Evolutionary conservation across 495 filamentous ascomycete genomes (phyloP), one percentile per base, ranked within the genome.

Genomic region (Annulohypoxylon bovei): DNA sequence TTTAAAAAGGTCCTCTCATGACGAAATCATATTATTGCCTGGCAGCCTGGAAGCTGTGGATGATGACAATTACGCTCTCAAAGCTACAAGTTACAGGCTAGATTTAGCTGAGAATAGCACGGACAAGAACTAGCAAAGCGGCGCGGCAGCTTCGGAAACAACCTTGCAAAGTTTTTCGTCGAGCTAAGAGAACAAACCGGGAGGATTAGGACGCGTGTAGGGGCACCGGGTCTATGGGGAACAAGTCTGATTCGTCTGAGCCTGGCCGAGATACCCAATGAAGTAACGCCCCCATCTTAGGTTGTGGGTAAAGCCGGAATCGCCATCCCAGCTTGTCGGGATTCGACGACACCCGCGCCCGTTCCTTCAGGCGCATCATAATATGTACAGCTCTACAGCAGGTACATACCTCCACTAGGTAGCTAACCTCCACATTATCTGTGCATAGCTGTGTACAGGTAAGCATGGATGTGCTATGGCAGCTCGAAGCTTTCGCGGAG

Each of bases 271-370:
- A 61, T 50, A 27, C 70, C 65, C 65, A 68, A 68, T 68, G 47
- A 57, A 61, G 61, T 35, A 68, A 68, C 47, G 47, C 27, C 14
- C 35, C 44, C 16, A 67, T 35, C 55, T 54, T 57, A 30, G 47
- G 12, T 5, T 14, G 56, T 72, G 70, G 70, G 70, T 72, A 32
- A 72, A 68, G 59, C 55, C 70, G 70, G 70, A 72, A 72, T 59
- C 59, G 61, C 46, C 27, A 72, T 68, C 70, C 70, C 70, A 72
- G 70, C 47, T 55, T 72, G 65, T 68, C 70, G 70, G 70, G 53
- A 65, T 68, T 11, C 40, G 57, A 64, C 14, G 35, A 52, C 11
- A 12, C 46, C 50, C 54, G 28, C 47, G 37, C 56, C n/a, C 37
- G 12, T 18, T 22, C 55, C 20, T 39, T 28, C 18, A 65, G 37